Evolutionary conservation across 305 asterid species (phyloP).

Genomic region (Nicotiana rustica): DNA sequence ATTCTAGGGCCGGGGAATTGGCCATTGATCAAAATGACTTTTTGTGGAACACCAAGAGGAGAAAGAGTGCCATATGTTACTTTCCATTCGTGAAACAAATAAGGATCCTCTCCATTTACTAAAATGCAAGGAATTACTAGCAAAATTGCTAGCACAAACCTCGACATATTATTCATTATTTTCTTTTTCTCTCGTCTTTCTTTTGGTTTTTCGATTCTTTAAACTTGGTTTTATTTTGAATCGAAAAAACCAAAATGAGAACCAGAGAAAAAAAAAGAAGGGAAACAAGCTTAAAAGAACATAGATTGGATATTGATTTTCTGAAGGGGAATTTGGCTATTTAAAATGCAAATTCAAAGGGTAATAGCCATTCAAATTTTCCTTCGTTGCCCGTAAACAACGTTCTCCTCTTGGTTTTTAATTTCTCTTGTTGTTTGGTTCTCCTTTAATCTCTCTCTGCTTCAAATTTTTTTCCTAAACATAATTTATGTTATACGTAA

Average conservation of each 20-base stretch:
- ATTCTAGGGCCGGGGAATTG: constrained; percentile 63
- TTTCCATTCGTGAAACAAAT: constrained; percentile 55
- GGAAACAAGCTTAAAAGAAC: not conserved
- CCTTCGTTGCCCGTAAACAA: not conserved
- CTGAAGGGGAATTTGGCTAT: not conserved
- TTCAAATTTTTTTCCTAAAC: not conserved
- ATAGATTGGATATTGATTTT: not conserved
- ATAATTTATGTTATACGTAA: not conserved
- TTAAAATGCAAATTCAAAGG: not conserved
- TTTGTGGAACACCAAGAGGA: constrained; percentile 56
- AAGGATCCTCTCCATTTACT: constrained; percentile 53
- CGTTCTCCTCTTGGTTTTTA: not conserved
- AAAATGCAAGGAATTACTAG: not conserved
- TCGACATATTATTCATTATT: not conserved
- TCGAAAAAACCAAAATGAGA: constrained; percentile 26
- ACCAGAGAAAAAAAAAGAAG: not conserved
- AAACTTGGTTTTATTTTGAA: constrained; percentile 10
- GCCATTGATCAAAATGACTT: constrained; percentile 58
- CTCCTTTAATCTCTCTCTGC: constrained; percentile 10
- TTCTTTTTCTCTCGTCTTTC: not conserved
- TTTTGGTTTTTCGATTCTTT: constrained; percentile 22
- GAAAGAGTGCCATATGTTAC: constrained; percentile 55
- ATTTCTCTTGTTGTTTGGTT: not conserved
- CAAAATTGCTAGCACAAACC: not conserved
- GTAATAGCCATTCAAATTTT: not conserved